Percentiles rank a stretch among this genome's conserved stretches.
Conservation (phyloP, 2,329 filamentous ascomycete genomes). For the Phialocephala sp. region DNA sequence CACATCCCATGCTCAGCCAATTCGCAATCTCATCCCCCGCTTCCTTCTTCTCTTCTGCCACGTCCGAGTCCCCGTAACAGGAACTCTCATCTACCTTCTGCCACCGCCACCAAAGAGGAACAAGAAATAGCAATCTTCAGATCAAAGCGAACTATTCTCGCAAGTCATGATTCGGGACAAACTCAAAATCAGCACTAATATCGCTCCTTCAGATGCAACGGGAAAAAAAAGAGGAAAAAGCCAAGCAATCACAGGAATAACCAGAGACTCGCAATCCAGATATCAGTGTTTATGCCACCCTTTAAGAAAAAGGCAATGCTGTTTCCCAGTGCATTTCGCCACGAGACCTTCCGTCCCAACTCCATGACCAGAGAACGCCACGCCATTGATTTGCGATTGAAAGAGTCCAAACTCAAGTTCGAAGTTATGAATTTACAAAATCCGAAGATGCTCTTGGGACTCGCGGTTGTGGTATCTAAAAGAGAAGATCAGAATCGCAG, state of each 20-base stretch:
- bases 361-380: slow-evolving; percentile 13
- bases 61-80: not conserved
- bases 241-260: not conserved
- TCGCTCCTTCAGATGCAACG: not conserved
- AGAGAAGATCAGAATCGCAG: slow-evolving; percentile 15
- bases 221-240: not conserved
- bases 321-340: slow-evolving; percentile 10
- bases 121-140: not conserved
- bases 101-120: not conserved
- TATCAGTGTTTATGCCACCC: not conserved
- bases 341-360: slow-evolving; percentile 2
- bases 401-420: not conserved
- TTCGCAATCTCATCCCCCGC: not conserved
- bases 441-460: slow-evolving; percentile 14
- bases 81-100: not conserved
- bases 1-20: not conserved
- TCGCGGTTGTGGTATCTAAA: slow-evolving; percentile 32
- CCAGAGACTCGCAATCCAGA: not conserved
- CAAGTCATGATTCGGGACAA: slow-evolving; percentile 5
- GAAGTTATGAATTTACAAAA: slow-evolving; percentile 12
- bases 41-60: not conserved
- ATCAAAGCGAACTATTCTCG: not conserved
- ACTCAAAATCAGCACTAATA: not conserved
- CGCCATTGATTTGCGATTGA: slow-evolving; percentile 12
- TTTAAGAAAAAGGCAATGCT: slow-evolving; percentile 8